Base-by-base conservation (phyloP, 495 filamentous ascomycete species). In the Neurospora sp. region DNA sequence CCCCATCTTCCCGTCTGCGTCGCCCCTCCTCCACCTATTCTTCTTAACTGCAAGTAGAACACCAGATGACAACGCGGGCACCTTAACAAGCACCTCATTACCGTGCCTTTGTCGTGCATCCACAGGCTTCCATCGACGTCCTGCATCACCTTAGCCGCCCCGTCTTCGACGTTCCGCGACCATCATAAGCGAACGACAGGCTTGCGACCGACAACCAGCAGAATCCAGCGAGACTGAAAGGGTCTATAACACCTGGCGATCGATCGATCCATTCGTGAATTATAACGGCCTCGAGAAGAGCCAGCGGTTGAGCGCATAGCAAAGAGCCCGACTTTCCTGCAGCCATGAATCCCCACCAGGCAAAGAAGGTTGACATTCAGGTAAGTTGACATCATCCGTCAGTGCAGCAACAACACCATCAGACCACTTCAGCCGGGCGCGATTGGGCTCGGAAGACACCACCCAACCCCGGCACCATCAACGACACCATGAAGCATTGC, bases 291-390 rank as follows among this genome's bases (percentile, higher is more conserved):
- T 65, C 27, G 53, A 65, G 27, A 65, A 65, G 53, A 65, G 12
- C 27, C 22, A 37, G 53, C 27, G 53, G 12, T 65, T 65, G 53
- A 65, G 53, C 53, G 27, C 27, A 27, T 7, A 65, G 27, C 53
- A 65, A 35, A 65, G 53, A 35, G 10, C 53, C 27, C 53, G 31
- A 65, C 22, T 65, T 65, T 61, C 14, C 70, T 69, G 75, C 78
- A 82, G 88, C 70, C 76, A 96, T 99, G 93, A 97, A 97, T 82
- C 96, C 96, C 74, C 92, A 94, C 80, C 93, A 97, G 85, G 91
- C 93, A 85, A 97, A 97, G 86, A 98, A 99, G 86, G 85, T 98
- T 74, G 95, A 99, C 82, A 88, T 97, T 83, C 94, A 87, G 85
- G 96, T 98, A 80, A 86, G 93, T 87, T 74, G 75, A 42, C 68